phyloP scores from a whole-genome alignment of 306 rosid species.

The Styphnolobium japonicum region DNA sequence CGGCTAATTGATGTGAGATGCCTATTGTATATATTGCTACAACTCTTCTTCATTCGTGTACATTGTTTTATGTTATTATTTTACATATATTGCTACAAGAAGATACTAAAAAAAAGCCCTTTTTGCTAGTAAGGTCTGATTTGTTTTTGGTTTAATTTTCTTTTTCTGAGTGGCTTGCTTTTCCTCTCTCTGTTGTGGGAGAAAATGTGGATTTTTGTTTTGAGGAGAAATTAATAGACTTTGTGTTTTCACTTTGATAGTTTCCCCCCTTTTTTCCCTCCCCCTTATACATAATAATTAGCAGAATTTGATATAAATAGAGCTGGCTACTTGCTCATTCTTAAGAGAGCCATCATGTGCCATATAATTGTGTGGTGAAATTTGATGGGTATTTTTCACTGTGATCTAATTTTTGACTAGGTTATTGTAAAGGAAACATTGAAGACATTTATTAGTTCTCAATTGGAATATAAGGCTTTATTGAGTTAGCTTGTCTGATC shows the following conservation, averaged over 20 bases:
- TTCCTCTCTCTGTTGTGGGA: not conserved
- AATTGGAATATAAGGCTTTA: not conserved
- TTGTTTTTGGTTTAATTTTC: not conserved
- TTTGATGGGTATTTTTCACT: not conserved
- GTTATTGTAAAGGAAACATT: not conserved
- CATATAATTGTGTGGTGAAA: not conserved
- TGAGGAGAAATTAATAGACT: not conserved
- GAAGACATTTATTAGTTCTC: not conserved
- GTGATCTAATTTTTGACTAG: not conserved
- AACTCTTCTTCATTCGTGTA: too few species aligned
- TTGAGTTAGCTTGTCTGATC: not conserved
- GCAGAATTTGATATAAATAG: not conserved
- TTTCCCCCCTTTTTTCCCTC: too few species aligned
- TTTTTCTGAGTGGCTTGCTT: too few species aligned
- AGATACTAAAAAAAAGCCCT: too few species aligned
- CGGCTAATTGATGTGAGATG: too few species aligned
- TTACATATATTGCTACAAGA: too few species aligned
- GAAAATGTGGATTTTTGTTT: not conserved
- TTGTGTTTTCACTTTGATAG: not conserved
- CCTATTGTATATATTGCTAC: too few species aligned
- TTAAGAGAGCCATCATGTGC: not conserved
- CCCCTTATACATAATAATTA: not conserved
- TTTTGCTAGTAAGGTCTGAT: not conserved
- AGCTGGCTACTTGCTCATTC: not conserved
- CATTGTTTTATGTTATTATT: too few species aligned